These are phyloP conservation scores for Dothistroma pini DNA, from an alignment of 2,329 filamentous ascomycete genomes.

Conservation along the genomic window DNA sequence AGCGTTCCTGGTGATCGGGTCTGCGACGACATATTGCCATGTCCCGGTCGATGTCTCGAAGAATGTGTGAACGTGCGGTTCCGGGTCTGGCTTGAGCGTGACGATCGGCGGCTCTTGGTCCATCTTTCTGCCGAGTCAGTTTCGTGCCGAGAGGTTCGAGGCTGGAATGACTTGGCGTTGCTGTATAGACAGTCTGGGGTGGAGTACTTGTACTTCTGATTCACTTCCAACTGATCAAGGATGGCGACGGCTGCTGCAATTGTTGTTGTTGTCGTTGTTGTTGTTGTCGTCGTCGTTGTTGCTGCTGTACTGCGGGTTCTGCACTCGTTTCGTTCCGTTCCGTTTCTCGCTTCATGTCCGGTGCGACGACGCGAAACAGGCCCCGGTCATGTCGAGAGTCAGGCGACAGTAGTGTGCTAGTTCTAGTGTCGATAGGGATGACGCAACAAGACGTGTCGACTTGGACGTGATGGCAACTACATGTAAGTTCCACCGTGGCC, in stretches of 20 bases:
- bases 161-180: not conserved
- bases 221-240: not conserved
- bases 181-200: not conserved
- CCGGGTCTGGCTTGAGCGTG: conserved; percentile 1
- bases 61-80: conserved; percentile 30
- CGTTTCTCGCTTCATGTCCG: not conserved
- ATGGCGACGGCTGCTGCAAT: not conserved
- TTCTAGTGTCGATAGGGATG: not conserved
- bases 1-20: conserved; percentile 47
- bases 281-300: too few species aligned
- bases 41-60: conserved; percentile 48
- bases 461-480: not conserved
- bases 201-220: not conserved
- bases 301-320: not conserved
- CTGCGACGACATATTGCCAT: conserved; percentile 60
- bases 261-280: not conserved
- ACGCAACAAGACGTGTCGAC: not conserved
- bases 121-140: not conserved
- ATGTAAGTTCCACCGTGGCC: not conserved
- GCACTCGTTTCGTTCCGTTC: not conserved
- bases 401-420: conserved; percentile 4
- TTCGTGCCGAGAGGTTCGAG: not conserved
- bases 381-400: not conserved
- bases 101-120: conserved; percentile 5
- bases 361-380: not conserved